Evolutionary conservation across 768 basidiomycete species (phyloP), one percentile per base, ranked within the genome.

Genomic region (Russula lepida): DNA sequence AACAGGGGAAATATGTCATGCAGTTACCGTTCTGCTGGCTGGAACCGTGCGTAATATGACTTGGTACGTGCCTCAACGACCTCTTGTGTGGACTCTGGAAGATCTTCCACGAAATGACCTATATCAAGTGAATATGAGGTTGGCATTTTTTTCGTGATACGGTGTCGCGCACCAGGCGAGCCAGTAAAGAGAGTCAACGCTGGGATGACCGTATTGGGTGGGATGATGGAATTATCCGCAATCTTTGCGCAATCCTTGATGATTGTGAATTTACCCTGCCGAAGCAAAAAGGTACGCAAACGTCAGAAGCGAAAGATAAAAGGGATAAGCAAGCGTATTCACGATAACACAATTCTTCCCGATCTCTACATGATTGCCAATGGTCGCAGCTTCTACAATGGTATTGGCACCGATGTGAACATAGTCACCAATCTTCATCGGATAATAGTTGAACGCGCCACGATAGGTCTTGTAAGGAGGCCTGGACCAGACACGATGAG

Each of bases 281-380:
- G 37, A 5, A 30, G 23, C 27, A 30, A 32, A 54, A 9, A 12
- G 17, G 15, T 15, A 12, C n/a, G 11, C 43, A 44, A 8, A 12
- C 9, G 35, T 44, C 35, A 46, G 54, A 47, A 15, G 21, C 23
- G 19, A 39, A 43, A n/a, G 46, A 28, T 41, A 15, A 51, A 53
- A 27, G 23, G 50, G 33, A 15, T 44, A 35, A 51, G 23, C 37
- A n/a, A 60, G 27, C 51, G 62, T 23, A 28, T 88, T 62, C 67
- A 94, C 95, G 65, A 99, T 91, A 64, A 98, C 84, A 70, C 95
- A 95, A 70, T 92, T 92, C 76, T 89, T 91, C 43, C 95, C 95
- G 59, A 99, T 95, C 70, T 93, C 85, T 52, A 97, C 94, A 66
- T 93, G 86, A 68, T 87, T 92, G 3, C 97, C 95, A 52, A 98